phyloP scores from a whole-genome alignment of 257 asterid species.

The Nicotiana tabacum region DNA sequence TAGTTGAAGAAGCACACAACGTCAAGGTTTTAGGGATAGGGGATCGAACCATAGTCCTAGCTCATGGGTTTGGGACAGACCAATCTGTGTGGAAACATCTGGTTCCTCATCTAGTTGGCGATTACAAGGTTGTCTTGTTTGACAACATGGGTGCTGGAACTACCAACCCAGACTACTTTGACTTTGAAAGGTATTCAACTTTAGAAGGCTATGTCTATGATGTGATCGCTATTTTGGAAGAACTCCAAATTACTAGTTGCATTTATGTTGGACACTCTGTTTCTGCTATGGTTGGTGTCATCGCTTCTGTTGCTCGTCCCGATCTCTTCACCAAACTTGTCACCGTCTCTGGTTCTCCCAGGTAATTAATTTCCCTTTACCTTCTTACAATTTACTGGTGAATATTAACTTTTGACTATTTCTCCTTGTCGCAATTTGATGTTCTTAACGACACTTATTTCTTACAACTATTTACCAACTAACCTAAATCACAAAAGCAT shows the following conservation, averaged over 20 bases:
- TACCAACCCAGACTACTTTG: conserved; percentile 74
- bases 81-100: conserved; percentile 76
- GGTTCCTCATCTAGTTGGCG: conserved; percentile 57
- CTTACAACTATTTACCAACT: background rate
- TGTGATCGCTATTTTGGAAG: conserved; percentile 55
- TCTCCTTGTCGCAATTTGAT: background rate
- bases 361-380: conserved; percentile 27
- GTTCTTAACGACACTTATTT: background rate
- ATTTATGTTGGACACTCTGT: conserved; percentile 69
- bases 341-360: conserved; percentile 65
- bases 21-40: conserved; percentile 60
- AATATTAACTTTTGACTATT: background rate
- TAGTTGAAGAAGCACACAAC: conserved; percentile 70
- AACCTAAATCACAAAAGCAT: background rate
- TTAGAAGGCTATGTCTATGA: conserved; percentile 70
- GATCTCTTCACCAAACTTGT: conserved; percentile 63
- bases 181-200: conserved; percentile 60
- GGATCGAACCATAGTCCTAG: conserved; percentile 40
- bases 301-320: conserved; percentile 70
- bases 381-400: background rate
- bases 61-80: conserved; percentile 75
- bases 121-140: conserved; percentile 40
- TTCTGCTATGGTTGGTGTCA: conserved; percentile 62
- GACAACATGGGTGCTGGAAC: conserved; percentile 83
- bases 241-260: conserved; percentile 38